Base-by-base conservation (phyloP, 768 basidiomycete species). In the Xerocomellus amylosporus region DNA sequence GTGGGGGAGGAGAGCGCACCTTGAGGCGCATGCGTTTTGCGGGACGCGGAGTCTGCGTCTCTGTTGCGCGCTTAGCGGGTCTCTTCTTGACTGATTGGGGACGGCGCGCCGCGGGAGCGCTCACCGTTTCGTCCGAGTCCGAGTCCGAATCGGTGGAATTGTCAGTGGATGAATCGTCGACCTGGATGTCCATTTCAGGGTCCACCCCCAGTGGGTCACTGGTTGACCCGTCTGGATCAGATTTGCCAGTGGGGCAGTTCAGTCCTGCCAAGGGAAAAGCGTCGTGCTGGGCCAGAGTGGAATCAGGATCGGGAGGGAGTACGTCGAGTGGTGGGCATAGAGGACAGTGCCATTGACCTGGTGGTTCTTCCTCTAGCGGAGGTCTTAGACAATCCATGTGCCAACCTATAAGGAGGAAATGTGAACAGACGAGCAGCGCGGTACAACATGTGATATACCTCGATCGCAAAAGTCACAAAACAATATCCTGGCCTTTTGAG, bases 391-490 rank as follows among this genome's bases (percentile, higher is more conserved):
- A 94, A 59, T 85, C 81, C 79, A 85, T 84, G 70, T 94, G 91
- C 88, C 89, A 93, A 34, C 90, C 91, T 87, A 58, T 53, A 39
- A 47, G 33, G 49, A 20, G 20, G 6, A 48, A 40, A 30, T 8
- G 45, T 45, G 47, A 61, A 42, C 8, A 8, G 54, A 46, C 42
- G 56, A 51, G 49, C 24, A 22, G 33, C 44, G 20, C 24, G 33
- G 45, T 33, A 52, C 8, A 58, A 58, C 15, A 57, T 41, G 51
- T 58, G 60, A 55, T 31, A 38, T 68, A 85, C 90, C 93, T 80
- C 93, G 79, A 77, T 98, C 96, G 71, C 96, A 98, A 52, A 77
- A 82, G 77, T 98, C 96, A 70, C 96, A 98, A 62, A 98, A 88
- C 49, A 98, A 71, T 58, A 97, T 86, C 49, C 82, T 80, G 49